phyloP scores from a whole-genome alignment of 192 early-diverging fungal genomes.

The Umbelopsis sp. region DNA sequence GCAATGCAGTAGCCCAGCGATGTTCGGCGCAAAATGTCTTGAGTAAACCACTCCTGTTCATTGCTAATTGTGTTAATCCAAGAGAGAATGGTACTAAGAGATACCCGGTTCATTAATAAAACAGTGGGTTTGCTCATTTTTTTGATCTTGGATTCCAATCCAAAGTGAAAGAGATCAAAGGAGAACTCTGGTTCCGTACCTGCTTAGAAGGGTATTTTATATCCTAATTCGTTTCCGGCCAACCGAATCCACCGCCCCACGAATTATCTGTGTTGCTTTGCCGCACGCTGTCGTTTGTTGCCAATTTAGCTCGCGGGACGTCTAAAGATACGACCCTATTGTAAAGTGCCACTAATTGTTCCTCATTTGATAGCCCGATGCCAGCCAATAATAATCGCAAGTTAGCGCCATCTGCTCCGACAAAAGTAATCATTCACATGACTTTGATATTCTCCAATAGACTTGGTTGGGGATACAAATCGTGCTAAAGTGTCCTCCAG shows the following conservation, averaged over 20 bases:
- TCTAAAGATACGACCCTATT: constrained; percentile 14
- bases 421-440: background rate
- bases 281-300: constrained; percentile 4
- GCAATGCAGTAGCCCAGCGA: constrained; percentile 21
- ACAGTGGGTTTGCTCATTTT: background rate
- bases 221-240: background rate
- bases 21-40: constrained; percentile 20
- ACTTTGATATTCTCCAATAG: constrained; percentile 1
- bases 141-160: background rate
- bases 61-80: constrained; percentile 19
- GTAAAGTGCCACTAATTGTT: constrained; percentile 10
- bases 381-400: background rate
- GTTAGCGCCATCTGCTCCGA: constrained; percentile 1
- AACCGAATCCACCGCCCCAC: background rate
- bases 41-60: constrained; percentile 2
- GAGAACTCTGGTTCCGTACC: background rate
- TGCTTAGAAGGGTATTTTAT: background rate
- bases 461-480: background rate
- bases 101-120: constrained; percentile 10
- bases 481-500: background rate
- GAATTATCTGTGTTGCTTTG: constrained; percentile 16
- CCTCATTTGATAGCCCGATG: background rate
- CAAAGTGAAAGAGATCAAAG: background rate
- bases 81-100: constrained; percentile 14
- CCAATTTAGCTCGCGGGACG: constrained; percentile 9